A percentile compares a stretch with the other conserved stretches of the same genome.
These are phyloP conservation scores for Peziza echinospora DNA, from an alignment of 495 filamentous ascomycete genomes.

Conservation along the genomic window DNA sequence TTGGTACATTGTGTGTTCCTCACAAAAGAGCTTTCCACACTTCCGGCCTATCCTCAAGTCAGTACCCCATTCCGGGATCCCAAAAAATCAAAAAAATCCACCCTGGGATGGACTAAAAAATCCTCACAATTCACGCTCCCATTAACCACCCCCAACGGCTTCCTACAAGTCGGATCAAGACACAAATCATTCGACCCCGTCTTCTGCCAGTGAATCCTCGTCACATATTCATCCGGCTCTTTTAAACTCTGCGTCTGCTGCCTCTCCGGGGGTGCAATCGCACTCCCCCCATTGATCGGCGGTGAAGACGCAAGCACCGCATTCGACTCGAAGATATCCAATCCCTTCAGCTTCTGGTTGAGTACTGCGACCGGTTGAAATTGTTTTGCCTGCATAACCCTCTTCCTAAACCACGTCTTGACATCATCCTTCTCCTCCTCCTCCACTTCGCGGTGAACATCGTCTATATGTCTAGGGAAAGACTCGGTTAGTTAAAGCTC, in stretches of 20 bases:
- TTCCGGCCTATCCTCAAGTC: conserved; percentile 27
- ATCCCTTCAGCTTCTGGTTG: conserved; percentile 90
- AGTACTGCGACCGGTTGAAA: conserved; percentile 83
- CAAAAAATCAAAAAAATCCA: background rate
- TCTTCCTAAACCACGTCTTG: conserved; percentile 92
- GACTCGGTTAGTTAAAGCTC: conserved; percentile 8
- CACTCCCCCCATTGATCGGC: background rate
- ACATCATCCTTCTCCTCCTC: conserved; percentile 88
- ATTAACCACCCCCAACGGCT: conserved; percentile 50
- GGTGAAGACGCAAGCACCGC: conserved; percentile 21
- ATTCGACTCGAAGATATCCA: conserved; percentile 95
- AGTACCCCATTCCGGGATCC: background rate
- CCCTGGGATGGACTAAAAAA: background rate
- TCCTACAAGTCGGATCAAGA: conserved; percentile 68
- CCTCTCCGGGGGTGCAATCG: conserved; percentile 15
- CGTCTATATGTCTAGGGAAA: conserved; percentile 62
- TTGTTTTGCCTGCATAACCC: conserved; percentile 84
- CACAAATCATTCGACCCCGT: conserved; percentile 52
- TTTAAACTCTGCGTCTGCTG: conserved; percentile 12
- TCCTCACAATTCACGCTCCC: conserved; percentile 60
- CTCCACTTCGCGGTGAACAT: conserved; percentile 80
- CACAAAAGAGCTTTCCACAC: conserved; percentile 84
- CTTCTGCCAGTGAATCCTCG: conserved; percentile 70
- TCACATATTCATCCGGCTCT: conserved; percentile 84
- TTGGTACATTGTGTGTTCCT: conserved; percentile 98